phyloP scores from a whole-genome alignment of 2,329 filamentous ascomycete genomes.

The Claviceps pusilla region DNA sequence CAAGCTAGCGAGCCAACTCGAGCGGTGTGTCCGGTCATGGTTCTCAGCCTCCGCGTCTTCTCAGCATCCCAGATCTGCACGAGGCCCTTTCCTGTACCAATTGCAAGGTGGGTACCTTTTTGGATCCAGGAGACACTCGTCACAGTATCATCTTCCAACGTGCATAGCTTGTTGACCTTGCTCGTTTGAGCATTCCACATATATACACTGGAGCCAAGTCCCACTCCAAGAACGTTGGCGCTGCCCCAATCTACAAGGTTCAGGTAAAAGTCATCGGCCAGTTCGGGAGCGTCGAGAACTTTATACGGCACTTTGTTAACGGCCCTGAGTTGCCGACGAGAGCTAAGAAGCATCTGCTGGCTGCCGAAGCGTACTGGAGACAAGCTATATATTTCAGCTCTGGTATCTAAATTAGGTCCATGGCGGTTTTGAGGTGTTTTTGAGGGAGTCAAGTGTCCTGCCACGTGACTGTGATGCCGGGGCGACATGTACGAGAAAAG shows the following conservation, averaged over 20 bases:
- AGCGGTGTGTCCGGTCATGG: slow-evolving; percentile 92
- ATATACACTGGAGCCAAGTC: slow-evolving; percentile 83
- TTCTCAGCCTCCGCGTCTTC: slow-evolving; percentile 66
- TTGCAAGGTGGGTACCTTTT: slow-evolving; percentile 85
- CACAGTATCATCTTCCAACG: slow-evolving; percentile 80
- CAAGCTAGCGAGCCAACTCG: slow-evolving; percentile 88
- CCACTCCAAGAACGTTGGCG: slow-evolving; percentile 84
- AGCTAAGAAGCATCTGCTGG: slow-evolving; percentile 83
- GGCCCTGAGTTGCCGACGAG: slow-evolving; percentile 71
- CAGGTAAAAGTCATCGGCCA: slow-evolving; percentile 94
- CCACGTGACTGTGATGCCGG: slow-evolving; percentile 50
- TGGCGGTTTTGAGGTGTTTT: slow-evolving; percentile 80
- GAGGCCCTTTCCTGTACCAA: slow-evolving; percentile 84
- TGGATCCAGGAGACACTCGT: slow-evolving; percentile 99
- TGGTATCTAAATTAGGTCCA: slow-evolving; percentile 74
- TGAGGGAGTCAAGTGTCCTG: slow-evolving; percentile 74
- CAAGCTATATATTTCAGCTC: slow-evolving; percentile 86
- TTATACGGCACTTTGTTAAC: slow-evolving; percentile 97
- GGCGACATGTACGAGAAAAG: slow-evolving; percentile 84
- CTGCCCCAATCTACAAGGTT: slow-evolving; percentile 97
- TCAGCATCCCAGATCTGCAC: slow-evolving; percentile 98
- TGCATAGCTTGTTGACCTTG: slow-evolving; percentile 84
- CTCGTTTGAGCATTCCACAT: slow-evolving; percentile 95
- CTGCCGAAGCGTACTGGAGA: slow-evolving; percentile 88
- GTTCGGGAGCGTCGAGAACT: slow-evolving; percentile 85